Evolutionary conservation across 1,284 basidiomycete genomes (phyloP).

Genomic region (Microbotryum scabiosae): DNA sequence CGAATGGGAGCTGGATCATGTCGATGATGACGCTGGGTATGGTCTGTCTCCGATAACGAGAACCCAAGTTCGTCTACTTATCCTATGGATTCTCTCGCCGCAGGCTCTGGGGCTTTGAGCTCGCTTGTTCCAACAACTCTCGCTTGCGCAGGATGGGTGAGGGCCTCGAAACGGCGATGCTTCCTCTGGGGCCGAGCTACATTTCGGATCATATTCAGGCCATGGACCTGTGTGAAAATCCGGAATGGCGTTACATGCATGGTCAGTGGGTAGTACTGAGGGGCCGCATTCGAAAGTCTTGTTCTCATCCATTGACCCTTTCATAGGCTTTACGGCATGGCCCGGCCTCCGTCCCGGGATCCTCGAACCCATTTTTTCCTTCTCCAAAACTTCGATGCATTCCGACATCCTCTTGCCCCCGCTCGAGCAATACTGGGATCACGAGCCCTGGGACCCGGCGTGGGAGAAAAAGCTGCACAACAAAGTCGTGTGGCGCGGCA

Average conservation of each 20-base stretch:
- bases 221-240: slow-evolving; percentile 47
- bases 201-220: slow-evolving; percentile 44
- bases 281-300: not conserved
- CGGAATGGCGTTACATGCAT: slow-evolving; percentile 38
- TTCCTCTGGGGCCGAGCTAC: slow-evolving; percentile 36
- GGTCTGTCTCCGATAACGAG: not conserved
- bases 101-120: slow-evolving; percentile 35
- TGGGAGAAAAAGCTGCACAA: slow-evolving; percentile 40
- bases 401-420: slow-evolving; percentile 36
- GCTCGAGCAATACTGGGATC: slow-evolving; percentile 35
- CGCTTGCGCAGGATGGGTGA: slow-evolving; percentile 32
- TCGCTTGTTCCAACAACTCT: slow-evolving; percentile 34
- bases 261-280: slow-evolving; percentile 5
- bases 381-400: slow-evolving; percentile 34
- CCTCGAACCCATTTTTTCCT: slow-evolving; percentile 35
- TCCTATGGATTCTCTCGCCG: not conserved
- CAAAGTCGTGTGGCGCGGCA: slow-evolving; percentile 42
- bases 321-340: slow-evolving; percentile 30
- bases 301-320: too few species aligned
- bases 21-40: slow-evolving; percentile 36
- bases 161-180: slow-evolving; percentile 30
- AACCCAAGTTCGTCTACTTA: too few species aligned
- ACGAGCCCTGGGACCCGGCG: slow-evolving; percentile 30
- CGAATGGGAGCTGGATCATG: slow-evolving; percentile 38
- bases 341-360: slow-evolving; percentile 28